Base-by-base conservation (phyloP, 2,329 filamentous ascomycete genomes). In the Onygenales sp. region DNA sequence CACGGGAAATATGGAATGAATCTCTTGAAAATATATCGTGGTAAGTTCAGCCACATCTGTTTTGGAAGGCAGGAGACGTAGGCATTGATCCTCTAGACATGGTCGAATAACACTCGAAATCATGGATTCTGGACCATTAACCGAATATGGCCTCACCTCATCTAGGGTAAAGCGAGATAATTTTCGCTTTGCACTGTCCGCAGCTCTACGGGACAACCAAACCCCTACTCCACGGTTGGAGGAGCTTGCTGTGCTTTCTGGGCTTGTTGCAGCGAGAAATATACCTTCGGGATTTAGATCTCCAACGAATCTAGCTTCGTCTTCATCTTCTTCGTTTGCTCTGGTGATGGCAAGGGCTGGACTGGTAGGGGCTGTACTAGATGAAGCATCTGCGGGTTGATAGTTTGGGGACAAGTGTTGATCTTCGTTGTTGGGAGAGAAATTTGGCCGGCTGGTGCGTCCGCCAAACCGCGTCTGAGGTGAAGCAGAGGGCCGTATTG, bases 231-330 rank as follows among this genome's bases (percentile, higher is more conserved):
- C 78, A 47, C 77, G 77, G 35, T 75, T 75, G 47, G 76, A 72
- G 0, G 77, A 75, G 9, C 64, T 64, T 13, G 67, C 67, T 27
- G 66, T 68, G 27, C 67, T 64, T 45, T 65, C 64, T 27, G 72
- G 67, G 52, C 69, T 72, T 2, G 77, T 78, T 1, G 77, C 79
- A 58, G 81, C 78, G 59, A 80, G 71, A 53, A 84, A 80, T 63
- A 83, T 78, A 54, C 77, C 77, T 62, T 83, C 80, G 2, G 80
- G 81, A 58, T 81, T 83, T 32, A 82, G 60, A 59, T 83, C 80
- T 14, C 80, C 79, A 39, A 83, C 75, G 52, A 82, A 27, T 36
- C 35, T 33, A 43, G 46, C 35, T 27, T 32, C 27, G 17, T 43
- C 43, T 9, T 50, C 46, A 10, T 47, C 44, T 39, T 39, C 36